phyloP scores from a whole-genome alignment of 1,139 yeast species.

The Kurtzmaniella quercitrusa region DNA sequence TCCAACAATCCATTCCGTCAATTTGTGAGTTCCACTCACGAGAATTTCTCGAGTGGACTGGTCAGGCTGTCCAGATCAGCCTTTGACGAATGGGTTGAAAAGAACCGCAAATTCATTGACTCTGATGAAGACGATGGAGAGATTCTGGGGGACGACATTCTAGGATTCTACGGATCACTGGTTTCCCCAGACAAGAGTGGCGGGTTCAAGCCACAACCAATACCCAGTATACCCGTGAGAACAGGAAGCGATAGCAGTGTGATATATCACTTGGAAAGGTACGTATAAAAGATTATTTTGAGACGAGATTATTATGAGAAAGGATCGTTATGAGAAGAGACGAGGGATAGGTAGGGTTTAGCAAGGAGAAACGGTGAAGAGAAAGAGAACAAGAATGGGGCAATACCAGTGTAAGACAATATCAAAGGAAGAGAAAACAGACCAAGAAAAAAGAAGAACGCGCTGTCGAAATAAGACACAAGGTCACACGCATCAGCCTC shows the following conservation, averaged over 20 bases:
- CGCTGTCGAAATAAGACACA: too few relatives aligned
- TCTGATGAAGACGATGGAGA: slow-evolving; percentile 38
- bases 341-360: too few relatives aligned
- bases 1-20: slow-evolving; percentile 58
- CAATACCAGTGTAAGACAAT: too few relatives aligned
- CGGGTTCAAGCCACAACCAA: slow-evolving; percentile 20
- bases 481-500: too few relatives aligned
- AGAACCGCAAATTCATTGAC: slow-evolving; percentile 41
- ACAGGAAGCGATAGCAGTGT: slow-evolving; percentile 41
- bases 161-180: slow-evolving; percentile 9
- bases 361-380: too few relatives aligned
- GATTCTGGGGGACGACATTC: slow-evolving; percentile 6
- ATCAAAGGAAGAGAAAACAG: too few relatives aligned
- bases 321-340: too few relatives aligned
- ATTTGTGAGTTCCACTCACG: slow-evolving; percentile 4
- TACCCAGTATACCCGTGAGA: slow-evolving; percentile 26
- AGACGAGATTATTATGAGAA: too few relatives aligned
- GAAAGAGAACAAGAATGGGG: too few relatives aligned
- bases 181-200: slow-evolving; percentile 10
- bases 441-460: too few relatives aligned
- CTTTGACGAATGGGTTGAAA: slow-evolving; percentile 51
- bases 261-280: slow-evolving; percentile 19
- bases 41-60: slow-evolving; percentile 15
- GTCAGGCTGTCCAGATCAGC: slow-evolving; percentile 21
- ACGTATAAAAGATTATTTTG: too few relatives aligned